These are phyloP conservation scores for Circinella minor DNA, from an alignment of 371 early-diverging fungal species.

Conservation along the genomic window DNA sequence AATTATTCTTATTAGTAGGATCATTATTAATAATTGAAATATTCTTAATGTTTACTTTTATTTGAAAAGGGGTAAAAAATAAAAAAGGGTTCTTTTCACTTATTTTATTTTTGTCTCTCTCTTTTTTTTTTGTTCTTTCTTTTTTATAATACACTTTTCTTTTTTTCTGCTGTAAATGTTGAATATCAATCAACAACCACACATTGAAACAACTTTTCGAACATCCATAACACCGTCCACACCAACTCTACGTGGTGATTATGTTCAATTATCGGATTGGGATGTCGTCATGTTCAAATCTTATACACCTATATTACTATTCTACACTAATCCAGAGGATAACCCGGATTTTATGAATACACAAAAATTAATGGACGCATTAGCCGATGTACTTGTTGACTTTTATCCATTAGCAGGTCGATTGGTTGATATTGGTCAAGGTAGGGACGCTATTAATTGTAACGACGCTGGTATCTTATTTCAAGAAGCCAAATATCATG, in stretches of 20 bases:
- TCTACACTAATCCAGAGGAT: slow-evolving; percentile 30
- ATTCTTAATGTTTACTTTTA: no score
- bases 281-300: slow-evolving; percentile 52
- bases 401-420: slow-evolving; percentile 46
- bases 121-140: background rate
- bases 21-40: no score
- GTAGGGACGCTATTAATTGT: slow-evolving; percentile 41
- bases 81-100: background rate
- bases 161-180: background rate
- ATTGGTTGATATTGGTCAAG: slow-evolving; percentile 39
- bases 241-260: slow-evolving; percentile 25
- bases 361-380: slow-evolving; percentile 17
- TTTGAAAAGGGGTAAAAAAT: background rate
- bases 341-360: slow-evolving; percentile 40
- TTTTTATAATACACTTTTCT: background rate
- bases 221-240: slow-evolving; percentile 30
- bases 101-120: background rate
- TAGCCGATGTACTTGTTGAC: slow-evolving; percentile 27
- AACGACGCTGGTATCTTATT: slow-evolving; percentile 42
- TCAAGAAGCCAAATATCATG: slow-evolving; percentile 41
- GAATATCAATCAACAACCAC: slow-evolving; percentile 13
- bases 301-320: slow-evolving; percentile 40
- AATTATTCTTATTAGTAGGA: background rate
- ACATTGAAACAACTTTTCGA: slow-evolving; percentile 13
- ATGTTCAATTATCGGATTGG: slow-evolving; percentile 41